Percentiles rank a stretch among this genome's conserved stretches.
Conservation (phyloP, 139 green algal genomes). For the Yamagishiella unicocca region DNA sequence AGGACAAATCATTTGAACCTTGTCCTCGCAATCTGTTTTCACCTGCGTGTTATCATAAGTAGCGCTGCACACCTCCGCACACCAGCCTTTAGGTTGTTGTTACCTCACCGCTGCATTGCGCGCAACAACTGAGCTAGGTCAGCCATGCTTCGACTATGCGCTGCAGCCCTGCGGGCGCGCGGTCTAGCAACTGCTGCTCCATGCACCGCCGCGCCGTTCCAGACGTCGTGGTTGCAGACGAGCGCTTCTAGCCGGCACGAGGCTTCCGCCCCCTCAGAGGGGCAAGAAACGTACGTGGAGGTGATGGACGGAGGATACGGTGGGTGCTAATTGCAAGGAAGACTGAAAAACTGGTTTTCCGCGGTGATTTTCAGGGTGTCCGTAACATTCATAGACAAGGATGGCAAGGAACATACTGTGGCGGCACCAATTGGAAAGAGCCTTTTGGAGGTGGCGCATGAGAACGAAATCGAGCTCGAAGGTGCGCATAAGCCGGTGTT, state of each 20-base stretch:
- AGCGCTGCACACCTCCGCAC: too few species aligned
- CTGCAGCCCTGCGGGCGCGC: background rate
- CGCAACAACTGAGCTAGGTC: too few species aligned
- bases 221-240: background rate
- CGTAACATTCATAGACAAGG: constrained; percentile 94
- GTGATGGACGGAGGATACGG: too few species aligned
- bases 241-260: background rate
- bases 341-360: too few species aligned
- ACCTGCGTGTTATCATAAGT: too few species aligned
- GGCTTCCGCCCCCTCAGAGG: background rate
- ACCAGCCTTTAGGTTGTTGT: too few species aligned
- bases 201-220: too few species aligned
- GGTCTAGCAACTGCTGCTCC: background rate
- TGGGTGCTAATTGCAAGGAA: too few species aligned
- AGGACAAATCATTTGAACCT: too few species aligned
- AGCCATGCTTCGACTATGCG: background rate
- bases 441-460: constrained; percentile 94
- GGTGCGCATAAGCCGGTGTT: constrained; percentile 62
- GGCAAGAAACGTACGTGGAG: background rate
- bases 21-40: too few species aligned
- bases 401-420: constrained; percentile 85
- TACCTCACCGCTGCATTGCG: too few species aligned
- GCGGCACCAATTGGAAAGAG: constrained; percentile 85
- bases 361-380: constrained; percentile 82
- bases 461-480: constrained; percentile 99